Base-by-base conservation (phyloP, 305 asterid species). In the Solanum hybrid region DNA sequence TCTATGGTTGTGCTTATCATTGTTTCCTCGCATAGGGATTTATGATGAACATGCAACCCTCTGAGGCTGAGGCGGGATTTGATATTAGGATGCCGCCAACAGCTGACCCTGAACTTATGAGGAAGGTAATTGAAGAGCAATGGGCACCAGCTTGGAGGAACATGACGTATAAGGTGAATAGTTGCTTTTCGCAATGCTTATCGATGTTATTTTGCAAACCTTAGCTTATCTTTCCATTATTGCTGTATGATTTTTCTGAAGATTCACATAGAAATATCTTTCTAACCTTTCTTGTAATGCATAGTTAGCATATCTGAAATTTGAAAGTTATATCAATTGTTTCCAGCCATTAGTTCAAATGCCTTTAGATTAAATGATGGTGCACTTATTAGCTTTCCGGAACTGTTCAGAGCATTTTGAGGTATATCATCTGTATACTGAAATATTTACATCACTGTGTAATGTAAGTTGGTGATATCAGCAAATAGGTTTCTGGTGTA, bases 71-170 rank as follows among this genome's bases (percentile, higher is more conserved):
- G 93, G 98, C 98, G 12, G 99, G 99, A 51, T 95, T 96, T 89
- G 99, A 96, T 91, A 87, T 97, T 88, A 93, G 99, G 91, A 27
- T 95, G 85, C 98, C 99, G 6, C 99, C 99, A 77, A 95, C 95
- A 1, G 94, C 90, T 0, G 97, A 97, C 32, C 98, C 98, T 0
- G 94, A 94, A 34, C 92, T 92, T 85, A 17, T 97, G 95, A 95
- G 94, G 94, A 93, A 90, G 92, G 93, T 91, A 88, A 96, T 97
- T 29, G 90, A 93, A 0, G 97, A 94, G 92, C 99, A 97, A 90
- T 97, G 99, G 99, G 99, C 99, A 16, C 99, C 98, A 11, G 88
- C 94, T n/a, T 95, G 96, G 96, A 93, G 98, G 94, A 97, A 96
- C 92, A 94, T 96, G 96, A 91, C 96, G 7, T 94, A 90, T 89